Evolutionary conservation across 768 basidiomycete genomes (phyloP).

Genomic region (Amanita pallidorosea): DNA sequence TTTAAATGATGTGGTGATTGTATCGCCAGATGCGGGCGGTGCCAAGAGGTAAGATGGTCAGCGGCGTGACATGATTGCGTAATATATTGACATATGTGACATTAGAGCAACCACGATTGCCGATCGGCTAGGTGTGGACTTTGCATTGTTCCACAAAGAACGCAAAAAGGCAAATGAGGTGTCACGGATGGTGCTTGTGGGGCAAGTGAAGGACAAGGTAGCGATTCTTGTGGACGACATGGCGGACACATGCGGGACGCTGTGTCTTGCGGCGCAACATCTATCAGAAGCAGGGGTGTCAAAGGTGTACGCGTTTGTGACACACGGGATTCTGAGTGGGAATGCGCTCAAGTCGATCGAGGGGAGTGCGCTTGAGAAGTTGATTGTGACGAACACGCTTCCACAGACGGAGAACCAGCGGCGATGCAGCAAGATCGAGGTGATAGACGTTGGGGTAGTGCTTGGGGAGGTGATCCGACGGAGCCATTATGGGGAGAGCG

Average conservation of each 20-base stretch:
- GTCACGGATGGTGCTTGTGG: slow-evolving; percentile 92
- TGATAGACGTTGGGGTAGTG: slow-evolving; percentile 90
- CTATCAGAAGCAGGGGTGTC: slow-evolving; percentile 81
- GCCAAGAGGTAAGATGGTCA: slow-evolving; percentile 70
- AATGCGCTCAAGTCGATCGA: slow-evolving; percentile 69
- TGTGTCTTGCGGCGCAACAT: slow-evolving; percentile 84
- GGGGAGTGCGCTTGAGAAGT: slow-evolving; percentile 73
- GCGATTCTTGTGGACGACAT: slow-evolving; percentile 98
- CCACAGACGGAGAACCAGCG: slow-evolving; percentile 76
- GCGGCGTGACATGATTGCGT: neutral
- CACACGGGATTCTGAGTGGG: slow-evolving; percentile 92
- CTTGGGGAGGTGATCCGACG: slow-evolving; percentile 93
- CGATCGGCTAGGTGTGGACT: slow-evolving; percentile 91
- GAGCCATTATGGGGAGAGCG: slow-evolving; percentile 95
- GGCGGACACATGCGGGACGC: slow-evolving; percentile 94
- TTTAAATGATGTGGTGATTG: slow-evolving; percentile 80
- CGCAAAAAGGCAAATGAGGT: slow-evolving; percentile 95
- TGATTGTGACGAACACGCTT: slow-evolving; percentile 97
- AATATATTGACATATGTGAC: slow-evolving; percentile 3
- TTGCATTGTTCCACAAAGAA: slow-evolving; percentile 99
- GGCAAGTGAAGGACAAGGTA: slow-evolving; percentile 83
- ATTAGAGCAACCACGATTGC: slow-evolving; percentile 94
- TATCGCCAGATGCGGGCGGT: slow-evolving; percentile 96
- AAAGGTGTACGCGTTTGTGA: slow-evolving; percentile 86
- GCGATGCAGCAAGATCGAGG: slow-evolving; percentile 72